Base-by-base conservation (phyloP, 495 filamentous ascomycete species). In the Tuber calosporum region DNA sequence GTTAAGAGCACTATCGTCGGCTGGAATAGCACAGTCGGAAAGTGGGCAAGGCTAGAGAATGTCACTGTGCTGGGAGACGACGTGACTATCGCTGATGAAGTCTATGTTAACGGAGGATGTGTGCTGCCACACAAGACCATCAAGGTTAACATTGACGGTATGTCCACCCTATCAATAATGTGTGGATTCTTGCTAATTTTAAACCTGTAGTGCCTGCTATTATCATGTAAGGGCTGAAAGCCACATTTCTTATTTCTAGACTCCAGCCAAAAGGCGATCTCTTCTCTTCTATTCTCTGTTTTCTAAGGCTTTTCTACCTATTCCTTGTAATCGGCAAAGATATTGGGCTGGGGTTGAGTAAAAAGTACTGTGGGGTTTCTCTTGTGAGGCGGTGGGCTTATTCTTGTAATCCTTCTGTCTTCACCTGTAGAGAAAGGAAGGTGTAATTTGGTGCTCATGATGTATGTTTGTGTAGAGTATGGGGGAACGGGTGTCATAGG, bases 1-100 rank as follows among this genome's bases (percentile, higher is more conserved):
- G 88, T 99, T 83, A 99, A 99, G 88, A 94, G 91, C 79, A 96
- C 95, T 78, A 99, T 99, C 82, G 94, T 99, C 19, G 95, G 95
- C 78, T 99, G 95, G 95, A 98, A 98, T 86, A 96, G 92, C 86
- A 90, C 90, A 43, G 92, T 99, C 45, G 95, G 95, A 75, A 90
- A 89, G 79, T 99, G 95, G 95, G 94, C 95, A 72, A 90, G 95
- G 75, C 85, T 99, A 80, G 95, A 99, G 87, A 99, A 99, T 81
- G 95, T 99, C 38, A 93, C 91, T 2, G 95, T 99, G 69, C 88
- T 99, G 66, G 95, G 95, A 77, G 96, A 99, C 83, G 95, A 99
- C 83, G 95, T 99, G n/a, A 97, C 93, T 72, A 97, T 99, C 83
- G 93, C 92, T 69, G 95, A 99, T 82, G 95, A 99, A 84, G 90